Conservation (phyloP, 2,329 filamentous ascomycete species). For the Aureobasidium sp. region DNA sequence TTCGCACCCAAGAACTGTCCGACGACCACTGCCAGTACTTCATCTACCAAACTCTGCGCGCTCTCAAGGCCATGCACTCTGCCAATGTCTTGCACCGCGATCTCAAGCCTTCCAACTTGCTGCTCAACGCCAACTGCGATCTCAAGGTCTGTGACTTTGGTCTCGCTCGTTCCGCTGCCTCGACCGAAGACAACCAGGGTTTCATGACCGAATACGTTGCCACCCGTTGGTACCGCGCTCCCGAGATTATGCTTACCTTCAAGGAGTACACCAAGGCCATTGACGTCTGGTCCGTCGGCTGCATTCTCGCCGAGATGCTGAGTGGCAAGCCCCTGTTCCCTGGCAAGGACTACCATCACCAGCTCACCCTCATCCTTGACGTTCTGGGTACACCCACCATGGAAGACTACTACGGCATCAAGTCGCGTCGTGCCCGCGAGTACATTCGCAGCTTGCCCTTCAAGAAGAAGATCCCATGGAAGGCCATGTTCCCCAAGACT, state of each 20-base stretch:
- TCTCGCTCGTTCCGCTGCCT: constrained; percentile 82
- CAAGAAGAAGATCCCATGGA: constrained; percentile 78
- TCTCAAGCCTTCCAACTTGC: constrained; percentile 91
- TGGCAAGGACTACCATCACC: constrained; percentile 98
- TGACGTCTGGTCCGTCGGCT: constrained; percentile 98
- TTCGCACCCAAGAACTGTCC: constrained; percentile 94
- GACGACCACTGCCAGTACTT: constrained; percentile 99
- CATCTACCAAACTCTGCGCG: constrained; percentile 97
- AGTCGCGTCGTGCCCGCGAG: constrained; percentile 90
- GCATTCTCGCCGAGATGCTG: constrained; percentile 96
- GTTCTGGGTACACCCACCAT: constrained; percentile 97
- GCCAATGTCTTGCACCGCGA: constrained; percentile 97
- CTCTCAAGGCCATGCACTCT: constrained; percentile 98
- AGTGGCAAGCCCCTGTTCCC: constrained; percentile 97
- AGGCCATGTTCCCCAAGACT: constrained; percentile 96
- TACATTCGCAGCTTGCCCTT: constrained; percentile 76
- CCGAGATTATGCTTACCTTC: constrained; percentile 99
- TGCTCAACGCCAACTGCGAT: constrained; percentile 97
- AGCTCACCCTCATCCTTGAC: constrained; percentile 92
- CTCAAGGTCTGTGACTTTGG: constrained; percentile 99
- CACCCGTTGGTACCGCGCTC: constrained; percentile 96
- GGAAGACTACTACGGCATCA: constrained; percentile 99
- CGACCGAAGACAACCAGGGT: constrained; percentile 98
- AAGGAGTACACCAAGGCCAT: constrained; percentile 99
- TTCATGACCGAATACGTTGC: constrained; percentile 99